Conservation (phyloP, 2,329 filamentous ascomycete genomes). For the Cadophora sp. region DNA sequence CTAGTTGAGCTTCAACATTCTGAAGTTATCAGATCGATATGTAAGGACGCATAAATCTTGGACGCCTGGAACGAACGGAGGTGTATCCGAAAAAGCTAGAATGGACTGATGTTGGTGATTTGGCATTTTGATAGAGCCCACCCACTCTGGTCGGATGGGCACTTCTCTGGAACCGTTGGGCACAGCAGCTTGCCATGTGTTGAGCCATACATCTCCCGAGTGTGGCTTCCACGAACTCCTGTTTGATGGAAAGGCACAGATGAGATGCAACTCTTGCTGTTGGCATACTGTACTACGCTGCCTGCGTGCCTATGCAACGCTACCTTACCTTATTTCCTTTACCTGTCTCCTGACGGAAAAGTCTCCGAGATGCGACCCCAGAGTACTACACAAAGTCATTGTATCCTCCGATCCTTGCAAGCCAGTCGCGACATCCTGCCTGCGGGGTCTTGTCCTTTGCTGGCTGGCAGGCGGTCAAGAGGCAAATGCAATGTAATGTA, state of each 20-base stretch:
- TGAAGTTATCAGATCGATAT: neutral
- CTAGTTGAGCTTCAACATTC: neutral
- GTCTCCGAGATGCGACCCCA: constrained; percentile 17
- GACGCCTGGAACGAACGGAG: neutral
- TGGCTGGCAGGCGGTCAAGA: constrained; percentile 9
- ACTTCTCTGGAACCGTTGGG: neutral
- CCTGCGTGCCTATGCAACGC: neutral
- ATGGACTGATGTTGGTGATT: neutral
- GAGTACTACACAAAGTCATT: constrained; percentile 19
- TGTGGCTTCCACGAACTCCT: constrained; percentile 1
- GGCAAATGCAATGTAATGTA: constrained; percentile 13
- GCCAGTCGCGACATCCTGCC: neutral
- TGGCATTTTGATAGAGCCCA: neutral
- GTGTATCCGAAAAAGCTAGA: neutral
- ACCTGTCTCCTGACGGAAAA: constrained; percentile 18
- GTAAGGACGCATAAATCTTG: too few species aligned
- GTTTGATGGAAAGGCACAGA: constrained; percentile 1
- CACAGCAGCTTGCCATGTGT: constrained; percentile 16
- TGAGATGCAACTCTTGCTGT: neutral
- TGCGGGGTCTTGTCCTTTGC: neutral
- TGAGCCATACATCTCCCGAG: neutral
- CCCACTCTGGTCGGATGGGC: neutral
- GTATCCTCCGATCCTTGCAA: constrained; percentile 24
- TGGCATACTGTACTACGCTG: neutral
- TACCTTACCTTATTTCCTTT: neutral